Evolutionary conservation across 129 eudicot genomes (phyloP).

Genomic region (Lactuca saligna): DNA sequence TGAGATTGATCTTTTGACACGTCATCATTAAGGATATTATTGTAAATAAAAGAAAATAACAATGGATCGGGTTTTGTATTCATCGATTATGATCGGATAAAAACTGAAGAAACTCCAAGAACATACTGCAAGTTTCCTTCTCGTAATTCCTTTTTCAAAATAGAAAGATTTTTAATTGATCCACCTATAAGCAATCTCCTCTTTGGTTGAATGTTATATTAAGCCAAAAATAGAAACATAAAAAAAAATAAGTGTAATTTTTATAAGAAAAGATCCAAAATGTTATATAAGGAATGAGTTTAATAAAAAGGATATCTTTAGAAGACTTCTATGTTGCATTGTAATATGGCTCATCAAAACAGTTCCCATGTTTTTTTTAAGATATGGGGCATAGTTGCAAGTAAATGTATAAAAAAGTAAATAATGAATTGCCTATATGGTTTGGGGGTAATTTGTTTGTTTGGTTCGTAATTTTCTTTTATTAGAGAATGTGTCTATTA

Average conservation of each 20-base stretch:
- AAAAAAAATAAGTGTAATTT: neutral
- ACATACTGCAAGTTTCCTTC: conserved; percentile 71
- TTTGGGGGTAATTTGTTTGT: too few relatives aligned
- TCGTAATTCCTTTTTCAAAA: conserved; percentile 62
- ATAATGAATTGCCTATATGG: too few relatives aligned
- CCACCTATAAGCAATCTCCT: conserved; percentile 64
- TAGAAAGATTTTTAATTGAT: conserved; percentile 45
- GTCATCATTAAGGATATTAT: conserved; percentile 33
- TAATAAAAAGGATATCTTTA: conserved; percentile 74
- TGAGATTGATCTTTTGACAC: conserved; percentile 34
- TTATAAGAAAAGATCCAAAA: neutral
- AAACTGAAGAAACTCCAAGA: conserved; percentile 54
- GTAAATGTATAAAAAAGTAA: neutral
- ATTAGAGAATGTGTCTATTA: too few relatives aligned
- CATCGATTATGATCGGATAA: conserved; percentile 28
- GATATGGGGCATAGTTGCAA: conserved; percentile 82
- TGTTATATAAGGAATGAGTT: neutral
- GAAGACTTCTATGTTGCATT: conserved; percentile 74
- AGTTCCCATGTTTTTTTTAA: conserved; percentile 60
- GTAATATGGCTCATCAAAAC: conserved; percentile 78
- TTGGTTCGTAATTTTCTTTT: too few relatives aligned
- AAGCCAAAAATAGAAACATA: conserved; percentile 49
- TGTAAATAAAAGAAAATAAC: conserved; percentile 71
- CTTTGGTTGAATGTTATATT: conserved; percentile 67
- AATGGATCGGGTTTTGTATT: conserved; percentile 66